Percentiles rank a stretch among this genome's conserved stretches.
Conservation (phyloP, 202 grass and related monocot genomes). For the Carex sylvatica region DNA sequence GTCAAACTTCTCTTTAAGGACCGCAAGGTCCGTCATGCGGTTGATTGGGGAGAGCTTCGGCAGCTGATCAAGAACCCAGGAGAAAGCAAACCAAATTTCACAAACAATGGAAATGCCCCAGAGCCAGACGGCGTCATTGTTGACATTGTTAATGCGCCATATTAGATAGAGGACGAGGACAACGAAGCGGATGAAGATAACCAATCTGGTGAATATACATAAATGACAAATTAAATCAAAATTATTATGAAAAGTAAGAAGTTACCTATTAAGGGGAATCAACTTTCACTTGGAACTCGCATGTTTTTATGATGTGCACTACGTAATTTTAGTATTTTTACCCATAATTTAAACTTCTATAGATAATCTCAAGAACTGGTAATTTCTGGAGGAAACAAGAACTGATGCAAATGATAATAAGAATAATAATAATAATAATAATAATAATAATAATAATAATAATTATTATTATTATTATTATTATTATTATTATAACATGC, state of each 20-base stretch:
- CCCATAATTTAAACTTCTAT: neutral
- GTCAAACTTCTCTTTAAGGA: constrained; percentile 56
- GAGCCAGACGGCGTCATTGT: constrained; percentile 66
- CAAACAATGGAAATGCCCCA: constrained; percentile 74
- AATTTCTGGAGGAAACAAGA: neutral
- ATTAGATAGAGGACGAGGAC: constrained; percentile 58
- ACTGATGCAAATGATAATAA: neutral
- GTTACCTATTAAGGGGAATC: neutral
- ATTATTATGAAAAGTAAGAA: neutral
- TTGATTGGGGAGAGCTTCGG: constrained; percentile 81
- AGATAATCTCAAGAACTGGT: neutral
- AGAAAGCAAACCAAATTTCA: constrained; percentile 87
- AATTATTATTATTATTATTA: too few species aligned
- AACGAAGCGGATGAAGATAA: constrained; percentile 59
- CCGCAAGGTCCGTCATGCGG: constrained; percentile 52
- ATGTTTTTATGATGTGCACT: neutral
- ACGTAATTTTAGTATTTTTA: neutral
- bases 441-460: too few species aligned
- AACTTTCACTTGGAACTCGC: neutral
- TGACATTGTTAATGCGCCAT: constrained; percentile 66
- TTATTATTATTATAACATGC: too few species aligned
- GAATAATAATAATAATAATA: too few species aligned
- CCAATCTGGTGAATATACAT: constrained; percentile 34
- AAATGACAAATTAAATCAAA: constrained; percentile 10
- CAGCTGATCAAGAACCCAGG: constrained; percentile 69